Conservation (phyloP, 768 basidiomycete genomes). For the Crassisporium funariophilum region DNA sequence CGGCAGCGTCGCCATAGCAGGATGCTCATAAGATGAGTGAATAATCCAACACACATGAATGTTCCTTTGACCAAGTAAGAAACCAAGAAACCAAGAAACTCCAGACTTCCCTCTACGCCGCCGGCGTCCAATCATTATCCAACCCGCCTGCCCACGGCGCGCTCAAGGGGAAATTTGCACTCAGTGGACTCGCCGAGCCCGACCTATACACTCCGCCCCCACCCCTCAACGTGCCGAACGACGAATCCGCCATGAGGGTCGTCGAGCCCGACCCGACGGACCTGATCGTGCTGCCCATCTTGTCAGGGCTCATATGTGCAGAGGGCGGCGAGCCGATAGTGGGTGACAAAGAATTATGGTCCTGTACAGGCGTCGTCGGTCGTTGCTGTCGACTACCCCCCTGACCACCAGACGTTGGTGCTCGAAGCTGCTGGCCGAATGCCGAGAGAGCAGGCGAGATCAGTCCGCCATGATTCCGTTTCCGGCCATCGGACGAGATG, state of each 20-base stretch:
- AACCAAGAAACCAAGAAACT: no score
- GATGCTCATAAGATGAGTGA: no score
- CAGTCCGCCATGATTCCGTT: constrained; percentile 20
- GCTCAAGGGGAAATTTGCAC: constrained; percentile 25
- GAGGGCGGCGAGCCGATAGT: constrained; percentile 20
- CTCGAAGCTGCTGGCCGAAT: constrained; percentile 37
- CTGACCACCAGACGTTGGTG: constrained; percentile 23
- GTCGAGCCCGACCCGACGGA: constrained; percentile 19
- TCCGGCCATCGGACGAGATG: constrained; percentile 55
- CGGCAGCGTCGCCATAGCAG: no score
- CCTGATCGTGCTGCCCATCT: constrained; percentile 6
- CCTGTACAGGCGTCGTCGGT: background rate
- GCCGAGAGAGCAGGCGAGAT: constrained; percentile 55
- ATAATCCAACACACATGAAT: background rate
- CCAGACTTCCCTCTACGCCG: constrained; percentile 9
- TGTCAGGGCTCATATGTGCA: constrained; percentile 18
- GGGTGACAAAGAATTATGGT: constrained; percentile 3
- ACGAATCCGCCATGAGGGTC: constrained; percentile 17
- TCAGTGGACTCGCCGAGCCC: constrained; percentile 27
- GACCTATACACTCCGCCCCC: constrained; percentile 5
- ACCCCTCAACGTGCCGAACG: constrained; percentile 12
- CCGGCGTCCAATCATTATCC: constrained; percentile 39
- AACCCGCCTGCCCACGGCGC: constrained; percentile 46
- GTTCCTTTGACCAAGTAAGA: background rate
- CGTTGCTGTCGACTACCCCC: background rate